Evolutionary conservation across 2,329 filamentous ascomycete genomes (phyloP).

Genomic region (Blastomyces gilchristii): DNA sequence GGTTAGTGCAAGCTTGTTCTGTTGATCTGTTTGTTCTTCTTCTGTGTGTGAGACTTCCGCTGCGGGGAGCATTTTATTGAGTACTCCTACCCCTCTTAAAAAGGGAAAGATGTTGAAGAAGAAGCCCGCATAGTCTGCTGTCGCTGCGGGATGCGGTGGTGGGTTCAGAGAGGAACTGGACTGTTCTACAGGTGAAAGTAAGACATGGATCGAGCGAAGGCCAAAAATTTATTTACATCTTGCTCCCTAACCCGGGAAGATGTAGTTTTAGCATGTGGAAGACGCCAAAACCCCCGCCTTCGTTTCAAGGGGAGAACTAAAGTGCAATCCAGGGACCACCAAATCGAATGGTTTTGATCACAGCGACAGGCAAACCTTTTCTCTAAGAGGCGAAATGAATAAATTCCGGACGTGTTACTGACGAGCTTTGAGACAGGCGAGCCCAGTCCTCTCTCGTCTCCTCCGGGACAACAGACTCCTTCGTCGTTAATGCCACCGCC

Average conservation of each 20-base stretch:
- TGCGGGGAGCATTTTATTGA: not conserved
- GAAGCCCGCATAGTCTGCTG: not conserved
- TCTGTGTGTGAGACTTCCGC: not conserved
- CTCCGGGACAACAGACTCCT: conserved; percentile 27
- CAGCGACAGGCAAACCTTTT: not conserved
- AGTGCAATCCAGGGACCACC: not conserved
- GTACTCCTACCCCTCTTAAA: not conserved
- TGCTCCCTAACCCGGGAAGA: not conserved
- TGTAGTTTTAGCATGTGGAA: not conserved
- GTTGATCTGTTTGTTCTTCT: conserved; percentile 2
- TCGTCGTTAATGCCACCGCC: conserved; percentile 27
- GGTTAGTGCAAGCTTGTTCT: conserved; percentile 25
- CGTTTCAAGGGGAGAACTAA: not conserved
- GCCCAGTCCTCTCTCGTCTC: conserved; percentile 33
- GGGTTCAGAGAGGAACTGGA: not conserved
- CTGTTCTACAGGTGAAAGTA: not conserved
- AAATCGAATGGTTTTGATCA: not conserved
- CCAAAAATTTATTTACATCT: not conserved
- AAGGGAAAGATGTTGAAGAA: not conserved
- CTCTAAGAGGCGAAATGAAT: not conserved
- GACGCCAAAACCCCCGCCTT: not conserved
- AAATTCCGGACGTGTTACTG: conserved; percentile 1
- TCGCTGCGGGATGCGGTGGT: not conserved
- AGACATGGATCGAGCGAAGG: not conserved
- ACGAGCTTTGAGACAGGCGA: conserved; percentile 23